Evolutionary conservation across 2,329 filamentous ascomycete species (phyloP).

Genomic region (Beauveria brongniartii): DNA sequence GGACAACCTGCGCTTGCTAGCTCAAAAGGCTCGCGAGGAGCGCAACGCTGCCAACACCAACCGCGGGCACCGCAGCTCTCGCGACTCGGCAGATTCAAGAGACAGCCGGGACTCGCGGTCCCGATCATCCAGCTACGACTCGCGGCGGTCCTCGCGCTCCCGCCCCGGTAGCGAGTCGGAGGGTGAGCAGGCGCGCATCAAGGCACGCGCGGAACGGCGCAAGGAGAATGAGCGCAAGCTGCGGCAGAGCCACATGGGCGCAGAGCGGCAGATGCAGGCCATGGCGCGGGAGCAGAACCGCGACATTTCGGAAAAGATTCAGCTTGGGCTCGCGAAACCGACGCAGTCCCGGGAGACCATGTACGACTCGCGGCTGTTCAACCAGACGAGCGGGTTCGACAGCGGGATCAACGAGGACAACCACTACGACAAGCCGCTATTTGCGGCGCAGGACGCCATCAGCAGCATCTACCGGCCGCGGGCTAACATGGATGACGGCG

Average conservation of each 20-base stretch:
- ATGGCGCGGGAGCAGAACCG: conserved; percentile 93
- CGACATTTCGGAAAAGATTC: conserved; percentile 95
- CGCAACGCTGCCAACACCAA: conserved; percentile 45
- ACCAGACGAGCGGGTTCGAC: conserved; percentile 85
- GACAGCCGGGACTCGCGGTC: conserved; percentile 33
- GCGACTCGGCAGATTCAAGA: conserved; percentile 29
- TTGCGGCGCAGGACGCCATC: conserved; percentile 90
- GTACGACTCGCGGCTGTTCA: conserved; percentile 95
- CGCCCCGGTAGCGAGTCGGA: conserved; percentile 56
- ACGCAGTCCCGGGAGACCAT: conserved; percentile 87
- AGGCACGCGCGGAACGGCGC: conserved; percentile 66
- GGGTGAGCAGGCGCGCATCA: conserved; percentile 67
- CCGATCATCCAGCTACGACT: conserved; percentile 27
- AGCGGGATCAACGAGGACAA: conserved; percentile 96
- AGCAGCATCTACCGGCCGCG: conserved; percentile 86
- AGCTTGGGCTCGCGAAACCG: conserved; percentile 87
- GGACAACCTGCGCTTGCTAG: conserved; percentile 77
- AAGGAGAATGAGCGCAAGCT: conserved; percentile 83
- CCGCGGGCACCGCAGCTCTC: conserved; percentile 31
- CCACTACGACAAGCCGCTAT: conserved; percentile 92
- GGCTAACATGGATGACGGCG: conserved; percentile 66
- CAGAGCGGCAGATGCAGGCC: conserved; percentile 83
- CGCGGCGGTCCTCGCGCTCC: conserved; percentile 21
- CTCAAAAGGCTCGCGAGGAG: conserved; percentile 87
- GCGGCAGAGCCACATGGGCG: conserved; percentile 90